Evolutionary conservation across 108 stramenopile genomes (phyloP).

Genomic region (Skeletonema tropicum): DNA sequence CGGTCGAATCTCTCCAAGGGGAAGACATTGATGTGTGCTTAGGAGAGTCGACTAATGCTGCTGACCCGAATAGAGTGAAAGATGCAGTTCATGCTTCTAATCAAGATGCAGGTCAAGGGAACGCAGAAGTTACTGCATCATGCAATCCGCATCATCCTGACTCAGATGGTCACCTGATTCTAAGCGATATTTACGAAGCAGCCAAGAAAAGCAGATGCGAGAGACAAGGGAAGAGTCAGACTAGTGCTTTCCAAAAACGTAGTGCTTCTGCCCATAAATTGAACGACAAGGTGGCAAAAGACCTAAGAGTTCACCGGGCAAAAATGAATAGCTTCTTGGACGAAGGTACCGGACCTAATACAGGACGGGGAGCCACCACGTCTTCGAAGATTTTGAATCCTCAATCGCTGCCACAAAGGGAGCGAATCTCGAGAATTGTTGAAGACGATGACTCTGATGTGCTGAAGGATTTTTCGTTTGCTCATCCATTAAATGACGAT

Average conservation of each 20-base stretch:
- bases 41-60: neutral
- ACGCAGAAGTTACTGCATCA: neutral
- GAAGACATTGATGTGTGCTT: neutral
- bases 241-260: too few relatives aligned
- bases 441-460: neutral
- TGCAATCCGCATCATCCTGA: neutral
- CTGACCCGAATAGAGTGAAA: neutral
- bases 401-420: neutral
- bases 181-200: neutral
- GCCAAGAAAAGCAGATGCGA: neutral
- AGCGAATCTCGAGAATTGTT: neutral
- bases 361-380: neutral
- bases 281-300: neutral
- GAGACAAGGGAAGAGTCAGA: neutral
- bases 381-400: neutral
- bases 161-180: neutral
- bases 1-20: neutral
- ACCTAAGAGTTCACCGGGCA: neutral
- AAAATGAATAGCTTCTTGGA: constrained; percentile 6
- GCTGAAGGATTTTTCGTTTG: neutral
- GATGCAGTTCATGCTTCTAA: neutral
- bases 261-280: neutral
- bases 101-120: neutral
- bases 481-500: neutral
- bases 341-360: neutral